phyloP scores from a whole-genome alignment of 306 rosid species.

The Canavalia ensiformis region DNA sequence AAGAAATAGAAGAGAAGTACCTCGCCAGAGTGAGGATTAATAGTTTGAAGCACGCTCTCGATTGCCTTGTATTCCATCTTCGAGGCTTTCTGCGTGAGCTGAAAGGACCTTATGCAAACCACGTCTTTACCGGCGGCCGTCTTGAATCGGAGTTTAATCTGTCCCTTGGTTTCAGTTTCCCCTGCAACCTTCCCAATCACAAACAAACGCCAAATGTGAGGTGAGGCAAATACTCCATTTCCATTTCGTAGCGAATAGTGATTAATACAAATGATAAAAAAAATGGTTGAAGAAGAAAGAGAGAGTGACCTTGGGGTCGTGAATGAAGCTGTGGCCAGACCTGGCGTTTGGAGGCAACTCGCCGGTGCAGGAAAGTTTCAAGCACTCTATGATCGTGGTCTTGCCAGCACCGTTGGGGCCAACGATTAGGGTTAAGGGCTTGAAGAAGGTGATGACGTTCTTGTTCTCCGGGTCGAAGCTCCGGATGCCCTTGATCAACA shows the following conservation, averaged over 20 bases:
- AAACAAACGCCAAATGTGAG: neutral
- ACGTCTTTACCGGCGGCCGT: conserved; percentile 92
- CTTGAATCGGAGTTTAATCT: conserved; percentile 92
- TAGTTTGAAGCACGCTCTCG: conserved; percentile 96
- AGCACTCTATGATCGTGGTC: conserved; percentile 92
- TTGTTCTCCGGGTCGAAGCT: conserved; percentile 98
- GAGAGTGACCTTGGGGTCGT: conserved; percentile 78
- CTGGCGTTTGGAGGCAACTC: conserved; percentile 97
- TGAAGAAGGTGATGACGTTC: conserved; percentile 95
- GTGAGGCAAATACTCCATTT: neutral
- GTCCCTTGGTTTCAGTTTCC: conserved; percentile 96
- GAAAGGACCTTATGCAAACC: conserved; percentile 90
- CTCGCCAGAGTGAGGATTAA: conserved; percentile 95
- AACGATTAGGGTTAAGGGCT: conserved; percentile 92
- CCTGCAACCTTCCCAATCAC: conserved; percentile 71
- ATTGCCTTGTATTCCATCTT: conserved; percentile 97
- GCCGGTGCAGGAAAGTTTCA: conserved; percentile 98
- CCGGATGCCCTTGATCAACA: conserved; percentile 94
- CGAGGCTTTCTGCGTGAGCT: conserved; percentile 91
- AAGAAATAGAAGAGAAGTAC: conserved; percentile 42
- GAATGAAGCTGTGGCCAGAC: conserved; percentile 98
- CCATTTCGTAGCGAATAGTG: too few relatives aligned
- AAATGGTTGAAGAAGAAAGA: too few relatives aligned
- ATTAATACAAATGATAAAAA: too few relatives aligned
- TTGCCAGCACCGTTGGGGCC: conserved; percentile 98